phyloP scores from a whole-genome alignment of 805 yeast genomes.

The Candida quercuum region DNA sequence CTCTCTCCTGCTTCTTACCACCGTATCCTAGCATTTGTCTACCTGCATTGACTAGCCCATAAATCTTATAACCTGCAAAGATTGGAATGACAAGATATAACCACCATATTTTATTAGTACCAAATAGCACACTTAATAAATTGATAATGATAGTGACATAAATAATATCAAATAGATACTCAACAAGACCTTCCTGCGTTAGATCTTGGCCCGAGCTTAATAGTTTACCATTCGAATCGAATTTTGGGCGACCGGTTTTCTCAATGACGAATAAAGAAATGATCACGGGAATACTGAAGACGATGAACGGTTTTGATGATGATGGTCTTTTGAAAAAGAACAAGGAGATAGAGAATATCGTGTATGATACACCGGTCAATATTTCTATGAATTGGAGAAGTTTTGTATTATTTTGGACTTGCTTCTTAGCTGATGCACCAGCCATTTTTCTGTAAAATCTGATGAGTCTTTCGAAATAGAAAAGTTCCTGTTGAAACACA shows the following conservation, averaged over 20 bases:
- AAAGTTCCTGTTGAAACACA: not conserved
- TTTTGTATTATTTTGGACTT: constrained; percentile 36
- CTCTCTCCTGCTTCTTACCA: constrained; percentile 5
- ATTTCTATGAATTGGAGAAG: constrained; percentile 35
- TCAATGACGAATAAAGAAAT: constrained; percentile 40
- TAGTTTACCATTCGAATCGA: constrained; percentile 32
- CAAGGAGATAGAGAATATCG: constrained; percentile 22
- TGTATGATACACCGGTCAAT: constrained; percentile 24
- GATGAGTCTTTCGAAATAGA: not conserved
- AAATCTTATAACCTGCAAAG: constrained; percentile 40
- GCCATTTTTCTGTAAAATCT: constrained; percentile 37
- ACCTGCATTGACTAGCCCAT: constrained; percentile 27
- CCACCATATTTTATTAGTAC: constrained; percentile 44
- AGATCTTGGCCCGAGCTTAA: constrained; percentile 44
- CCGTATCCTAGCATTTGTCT: constrained; percentile 19
- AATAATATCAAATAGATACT: constrained; percentile 49
- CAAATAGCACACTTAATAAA: constrained; percentile 37
- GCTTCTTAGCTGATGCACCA: constrained; percentile 50
- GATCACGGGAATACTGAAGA: constrained; percentile 28
- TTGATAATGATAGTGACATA: constrained; percentile 49
- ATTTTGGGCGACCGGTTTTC: constrained; percentile 43
- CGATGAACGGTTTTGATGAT: constrained; percentile 22
- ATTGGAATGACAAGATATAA: constrained; percentile 37
- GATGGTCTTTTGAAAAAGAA: constrained; percentile 33
- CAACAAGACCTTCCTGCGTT: constrained; percentile 42